Base-by-base conservation (phyloP, 2,329 filamentous ascomycete species). In the Trichoderma sp. region DNA sequence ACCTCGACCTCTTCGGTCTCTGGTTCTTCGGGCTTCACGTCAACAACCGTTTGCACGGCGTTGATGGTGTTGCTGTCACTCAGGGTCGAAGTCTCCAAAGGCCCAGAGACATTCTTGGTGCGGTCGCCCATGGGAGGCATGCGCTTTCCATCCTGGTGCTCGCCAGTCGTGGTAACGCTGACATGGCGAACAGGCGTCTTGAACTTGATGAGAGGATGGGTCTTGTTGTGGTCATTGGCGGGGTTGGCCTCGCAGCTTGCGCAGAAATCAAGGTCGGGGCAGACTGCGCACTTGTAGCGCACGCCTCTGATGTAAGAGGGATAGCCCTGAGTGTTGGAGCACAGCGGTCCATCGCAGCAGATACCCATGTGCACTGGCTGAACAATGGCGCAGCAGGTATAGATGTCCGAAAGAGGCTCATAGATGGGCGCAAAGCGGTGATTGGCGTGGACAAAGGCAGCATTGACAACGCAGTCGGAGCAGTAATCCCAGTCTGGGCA, bases 401-500 rank as follows among this genome's bases (percentile, higher is more conserved):
- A 71, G 34, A 73, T 53, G 52, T 73, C 71, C 0, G 69, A 71
- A 15, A 92, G 83, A 22, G 90, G 87, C 73, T 93, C 91, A 75
- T 95, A 97, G 72, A 99, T 86, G 50, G 93, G 88, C 13, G 92
- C 92, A 76, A 99, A 98, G 72, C 94, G 91, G 79, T 99, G 95
- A 67, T 86, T 85, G 19, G 92, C 88, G 78, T 99, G 96, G 59
- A 86, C 88, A 73, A 88, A 84, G 69, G 81, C 79, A 53, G 92
- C 90, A 72, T 85, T 87, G 73, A 84, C 80, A 68, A 92, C 79
- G 80, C 96, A 99, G 9, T 87, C 83, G 27, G 86, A 85, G 83
- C 95, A 99, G 81, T 92, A 98, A 76, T 99, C 95, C 91, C 93
- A 99, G 79, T 99, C 95, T 52, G 96, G 95, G 83, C 95, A 99